Evolutionary conservation across 306 rosid species (phyloP).

Genomic region (Prunus armeniaca): DNA sequence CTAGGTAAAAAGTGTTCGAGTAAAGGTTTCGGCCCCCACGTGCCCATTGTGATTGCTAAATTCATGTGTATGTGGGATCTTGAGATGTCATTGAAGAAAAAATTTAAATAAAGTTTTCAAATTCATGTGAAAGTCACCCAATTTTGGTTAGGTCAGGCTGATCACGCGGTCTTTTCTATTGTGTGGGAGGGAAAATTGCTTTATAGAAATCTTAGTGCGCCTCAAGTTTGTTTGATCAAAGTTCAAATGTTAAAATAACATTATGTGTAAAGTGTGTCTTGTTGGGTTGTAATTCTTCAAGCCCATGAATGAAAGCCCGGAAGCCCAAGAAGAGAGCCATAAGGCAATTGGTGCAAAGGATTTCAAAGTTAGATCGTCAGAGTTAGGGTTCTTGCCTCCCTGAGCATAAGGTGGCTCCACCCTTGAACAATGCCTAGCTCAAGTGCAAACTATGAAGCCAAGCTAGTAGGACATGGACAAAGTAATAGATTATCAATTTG

Average conservation of each 20-base stretch:
- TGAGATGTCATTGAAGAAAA: not conserved
- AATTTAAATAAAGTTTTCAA: not conserved
- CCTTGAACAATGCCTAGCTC: no score
- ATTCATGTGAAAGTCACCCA: not conserved
- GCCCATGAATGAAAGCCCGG: no score
- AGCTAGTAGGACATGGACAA: no score
- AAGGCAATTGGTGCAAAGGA: no score
- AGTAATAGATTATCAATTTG: no score
- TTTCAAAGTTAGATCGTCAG: no score
- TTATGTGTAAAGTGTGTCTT: not conserved
- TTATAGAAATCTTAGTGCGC: not conserved
- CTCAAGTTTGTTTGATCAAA: not conserved
- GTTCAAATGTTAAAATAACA: not conserved
- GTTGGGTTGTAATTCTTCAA: no score
- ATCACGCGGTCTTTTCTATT: not conserved
- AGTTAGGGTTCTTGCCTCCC: no score
- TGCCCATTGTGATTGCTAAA: not conserved
- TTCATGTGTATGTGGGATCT: constrained; percentile 3
- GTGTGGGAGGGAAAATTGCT: not conserved
- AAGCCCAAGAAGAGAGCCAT: no score
- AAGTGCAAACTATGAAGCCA: no score
- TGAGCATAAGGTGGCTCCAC: no score
- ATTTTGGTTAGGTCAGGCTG: not conserved
- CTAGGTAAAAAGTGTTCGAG: constrained; percentile 3
- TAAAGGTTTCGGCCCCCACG: constrained; percentile 14